These are phyloP conservation scores for Boechera divaricarpa DNA, from an alignment of 345 rosid genomes.

Conservation along the genomic window DNA sequence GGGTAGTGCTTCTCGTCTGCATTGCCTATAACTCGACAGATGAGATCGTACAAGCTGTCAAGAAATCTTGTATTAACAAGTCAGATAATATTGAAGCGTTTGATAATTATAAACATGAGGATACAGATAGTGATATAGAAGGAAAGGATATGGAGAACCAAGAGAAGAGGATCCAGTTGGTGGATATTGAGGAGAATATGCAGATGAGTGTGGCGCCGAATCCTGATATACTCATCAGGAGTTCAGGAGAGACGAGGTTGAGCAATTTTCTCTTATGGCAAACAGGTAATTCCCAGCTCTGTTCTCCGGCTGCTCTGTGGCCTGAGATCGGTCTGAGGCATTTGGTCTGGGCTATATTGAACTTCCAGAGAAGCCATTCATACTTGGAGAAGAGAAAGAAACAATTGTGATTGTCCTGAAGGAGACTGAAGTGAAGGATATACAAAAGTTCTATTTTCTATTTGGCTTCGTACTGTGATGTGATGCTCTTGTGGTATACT, in stretches of 20 bases:
- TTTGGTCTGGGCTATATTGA: constrained; percentile 64
- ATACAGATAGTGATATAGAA: background rate
- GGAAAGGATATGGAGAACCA: background rate
- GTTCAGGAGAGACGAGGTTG: constrained; percentile 76
- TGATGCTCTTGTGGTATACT: constrained; percentile 32
- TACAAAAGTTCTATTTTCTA: constrained; percentile 5
- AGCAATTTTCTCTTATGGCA: constrained; percentile 90
- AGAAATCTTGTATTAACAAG: constrained; percentile 61
- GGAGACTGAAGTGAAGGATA: background rate
- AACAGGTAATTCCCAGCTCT: constrained; percentile 58
- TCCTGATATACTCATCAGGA: constrained; percentile 72
- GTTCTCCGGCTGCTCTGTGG: constrained; percentile 75
- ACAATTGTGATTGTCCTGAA: constrained; percentile 37
- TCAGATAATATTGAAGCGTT: constrained; percentile 4
- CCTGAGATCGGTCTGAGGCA: constrained; percentile 82
- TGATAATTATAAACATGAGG: background rate
- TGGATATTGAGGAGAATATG: constrained; percentile 69
- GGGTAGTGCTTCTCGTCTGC: constrained; percentile 50
- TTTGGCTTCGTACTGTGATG: constrained; percentile 9
- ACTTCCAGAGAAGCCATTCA: constrained; percentile 62
- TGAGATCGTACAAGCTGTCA: constrained; percentile 82
- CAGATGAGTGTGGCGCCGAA: constrained; percentile 77
- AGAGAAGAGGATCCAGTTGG: constrained; percentile 43
- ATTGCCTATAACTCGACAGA: constrained; percentile 71
- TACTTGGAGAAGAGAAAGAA: constrained; percentile 78